Base-by-base conservation (phyloP, 1,284 basidiomycete genomes). In the Naganishia sp. region DNA sequence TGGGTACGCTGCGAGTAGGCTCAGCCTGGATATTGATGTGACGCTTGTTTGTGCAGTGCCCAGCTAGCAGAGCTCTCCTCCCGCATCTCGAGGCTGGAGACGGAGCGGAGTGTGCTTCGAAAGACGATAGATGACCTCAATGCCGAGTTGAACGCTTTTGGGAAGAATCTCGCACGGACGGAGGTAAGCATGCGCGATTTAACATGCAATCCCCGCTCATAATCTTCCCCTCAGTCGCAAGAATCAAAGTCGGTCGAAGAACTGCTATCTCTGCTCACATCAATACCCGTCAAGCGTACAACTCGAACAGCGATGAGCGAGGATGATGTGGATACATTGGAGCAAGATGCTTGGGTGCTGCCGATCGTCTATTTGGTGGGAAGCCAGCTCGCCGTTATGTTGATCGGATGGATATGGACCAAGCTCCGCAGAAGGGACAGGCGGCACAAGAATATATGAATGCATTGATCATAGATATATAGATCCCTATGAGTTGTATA, bases 21-120 rank as follows among this genome's bases (percentile, higher is more conserved):
- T 28, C 5, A 5, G 28, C 28, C 51, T 15, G 7, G 23, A 23
- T 35, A 13, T 6, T 39, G 35, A 39, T 13, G 35, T 39, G 35
- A 6, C 13, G 10, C 35, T 6, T 9, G 18, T 47, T 6, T 6
- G 18, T 47, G 6, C 51, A 71, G 71, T n/a, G 62, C 68, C 3
- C 57, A 70, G 11, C 57, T 72, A 31, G 63, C 70, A 0, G 65
- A 68, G 11, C 56, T 72, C 0, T 71, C 71, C 6, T 57, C 57
- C 1, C 61, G 71, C 5, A 65, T 71, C n/a, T 63, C 65, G 18
- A 66, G 56, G 23, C 63, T 72, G 42, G 71, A 72, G 60, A 61
- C 57, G 15, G 71, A 71, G 52, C 63, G 71, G 1, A 56, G 56
- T 1, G 58, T 57, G 21, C 63, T 71, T 17, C 63, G 70, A 10